A percentile compares a stretch with the other conserved stretches of the same genome.
These are phyloP conservation scores for Stentor coeruleus DNA, from an alignment of 73 alveolate genomes.

Conservation along the genomic window DNA sequence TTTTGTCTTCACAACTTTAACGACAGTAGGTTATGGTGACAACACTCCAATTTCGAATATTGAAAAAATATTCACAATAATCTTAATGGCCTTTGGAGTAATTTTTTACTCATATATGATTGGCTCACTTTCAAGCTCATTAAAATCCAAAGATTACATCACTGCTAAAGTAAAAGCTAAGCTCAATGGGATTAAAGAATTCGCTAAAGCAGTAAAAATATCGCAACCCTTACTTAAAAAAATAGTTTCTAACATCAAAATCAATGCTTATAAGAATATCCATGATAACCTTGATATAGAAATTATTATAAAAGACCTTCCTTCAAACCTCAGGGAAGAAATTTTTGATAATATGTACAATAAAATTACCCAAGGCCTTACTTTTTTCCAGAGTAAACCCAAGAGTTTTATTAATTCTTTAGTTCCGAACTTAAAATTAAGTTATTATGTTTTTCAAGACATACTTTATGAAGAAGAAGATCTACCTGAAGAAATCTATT, in stretches of 20 bases:
- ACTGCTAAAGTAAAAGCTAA: slow-evolving; percentile 31
- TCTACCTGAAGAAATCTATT: slow-evolving; percentile 57
- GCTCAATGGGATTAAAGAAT: too few relatives aligned
- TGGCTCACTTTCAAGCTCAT: neutral
- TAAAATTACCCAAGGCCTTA: slow-evolving; percentile 43
- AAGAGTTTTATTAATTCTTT: slow-evolving; percentile 46
- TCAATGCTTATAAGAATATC: neutral
- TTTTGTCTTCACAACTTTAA: neutral
- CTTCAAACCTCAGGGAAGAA: slow-evolving; percentile 53
- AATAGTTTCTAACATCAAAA: too few relatives aligned
- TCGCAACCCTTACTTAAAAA: too few relatives aligned
- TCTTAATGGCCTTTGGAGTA: neutral
- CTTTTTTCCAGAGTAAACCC: slow-evolving; percentile 47
- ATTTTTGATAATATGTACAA: slow-evolving; percentile 54
- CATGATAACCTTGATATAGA: slow-evolving; percentile 20
- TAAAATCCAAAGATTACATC: too few relatives aligned
- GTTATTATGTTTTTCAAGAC: slow-evolving; percentile 37
- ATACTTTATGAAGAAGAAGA: slow-evolving; percentile 50
- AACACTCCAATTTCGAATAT: neutral
- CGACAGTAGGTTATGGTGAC: neutral
- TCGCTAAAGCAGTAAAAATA: too few relatives aligned
- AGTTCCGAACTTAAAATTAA: slow-evolving; percentile 44
- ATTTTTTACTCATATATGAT: neutral
- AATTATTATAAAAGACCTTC: slow-evolving; percentile 44
- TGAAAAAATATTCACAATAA: neutral